Conservation (phyloP, 495 filamentous ascomycete genomes). For the Terfezia boudieri region DNA sequence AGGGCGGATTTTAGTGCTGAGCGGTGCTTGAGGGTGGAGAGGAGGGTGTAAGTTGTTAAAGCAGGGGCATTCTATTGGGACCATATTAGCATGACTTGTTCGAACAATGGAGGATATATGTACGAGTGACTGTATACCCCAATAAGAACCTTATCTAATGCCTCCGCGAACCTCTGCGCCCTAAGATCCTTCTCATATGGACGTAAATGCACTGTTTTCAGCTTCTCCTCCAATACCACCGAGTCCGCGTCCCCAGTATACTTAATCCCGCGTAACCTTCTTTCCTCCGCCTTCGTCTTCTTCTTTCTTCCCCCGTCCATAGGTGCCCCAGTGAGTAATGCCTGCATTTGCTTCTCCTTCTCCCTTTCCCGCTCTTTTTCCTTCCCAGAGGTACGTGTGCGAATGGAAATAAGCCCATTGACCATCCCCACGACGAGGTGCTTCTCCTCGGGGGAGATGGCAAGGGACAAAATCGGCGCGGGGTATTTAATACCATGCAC, state of each 20-base stretch:
- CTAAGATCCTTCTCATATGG: constrained; percentile 63
- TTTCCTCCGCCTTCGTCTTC: constrained; percentile 44
- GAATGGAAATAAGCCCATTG: constrained; percentile 67
- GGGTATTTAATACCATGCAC: constrained; percentile 83
- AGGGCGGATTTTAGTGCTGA: constrained; percentile 68
- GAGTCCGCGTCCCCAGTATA: constrained; percentile 70
- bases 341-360: constrained; percentile 59
- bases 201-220: constrained; percentile 31
- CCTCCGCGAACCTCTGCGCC: constrained; percentile 49
- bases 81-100: constrained; percentile 1
- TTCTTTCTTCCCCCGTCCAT: constrained; percentile 39
- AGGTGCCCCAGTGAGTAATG: constrained; percentile 56
- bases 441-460: constrained; percentile 54
- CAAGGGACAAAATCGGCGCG: constrained; percentile 63
- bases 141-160: constrained; percentile 57
- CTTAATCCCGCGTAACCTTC: constrained; percentile 50
- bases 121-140: constrained; percentile 6
- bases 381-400: constrained; percentile 63
- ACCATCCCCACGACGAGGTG: constrained; percentile 89
- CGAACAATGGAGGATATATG: too few species aligned
- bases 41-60: constrained; percentile 44
- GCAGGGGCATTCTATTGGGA: constrained; percentile 22
- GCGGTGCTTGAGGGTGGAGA: constrained; percentile 68
- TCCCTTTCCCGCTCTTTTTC: constrained; percentile 47
- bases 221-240: constrained; percentile 62